Conservation (phyloP, 192 early-diverging fungal genomes). For the Coemansia sp. region DNA sequence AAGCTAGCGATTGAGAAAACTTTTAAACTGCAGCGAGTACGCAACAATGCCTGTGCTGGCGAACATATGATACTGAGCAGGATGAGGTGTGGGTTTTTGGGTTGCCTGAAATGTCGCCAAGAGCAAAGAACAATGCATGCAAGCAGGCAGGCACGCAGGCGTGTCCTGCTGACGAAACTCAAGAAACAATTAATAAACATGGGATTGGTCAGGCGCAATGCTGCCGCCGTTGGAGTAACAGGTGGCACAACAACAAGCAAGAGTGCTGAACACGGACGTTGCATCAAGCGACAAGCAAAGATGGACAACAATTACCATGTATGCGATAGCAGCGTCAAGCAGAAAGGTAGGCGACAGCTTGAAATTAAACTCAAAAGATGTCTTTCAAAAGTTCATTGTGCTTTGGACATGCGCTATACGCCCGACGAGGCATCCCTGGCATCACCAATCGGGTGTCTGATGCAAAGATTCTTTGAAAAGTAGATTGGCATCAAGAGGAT, state of each 20-base stretch:
- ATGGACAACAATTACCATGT: conserved; percentile 7
- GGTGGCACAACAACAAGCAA: neutral
- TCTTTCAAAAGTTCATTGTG: neutral
- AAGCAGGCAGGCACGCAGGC: neutral
- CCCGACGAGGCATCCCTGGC: neutral
- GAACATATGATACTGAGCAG: neutral
- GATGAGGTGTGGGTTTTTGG: neutral
- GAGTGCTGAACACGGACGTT: too few species aligned
- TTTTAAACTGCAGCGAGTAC: neutral
- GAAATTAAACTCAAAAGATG: conserved; percentile 7
- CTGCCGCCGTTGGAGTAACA: neutral
- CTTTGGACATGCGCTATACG: neutral
- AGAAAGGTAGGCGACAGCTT: neutral
- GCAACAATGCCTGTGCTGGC: neutral
- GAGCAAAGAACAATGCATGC: conserved; percentile 7
- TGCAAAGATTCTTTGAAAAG: neutral
- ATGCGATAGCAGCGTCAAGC: neutral
- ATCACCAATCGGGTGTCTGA: neutral
- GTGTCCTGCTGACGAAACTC: neutral
- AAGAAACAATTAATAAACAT: neutral
- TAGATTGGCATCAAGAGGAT: neutral
- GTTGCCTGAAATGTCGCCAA: neutral
- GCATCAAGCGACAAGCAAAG: neutral
- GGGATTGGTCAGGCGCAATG: conserved; percentile 1
- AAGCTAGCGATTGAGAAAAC: conserved; percentile 3